A percentile compares a stretch with the other conserved stretches of the same genome.
phyloP scores from a whole-genome alignment of 768 basidiomycete species.

The Trametes sanguinea region DNA sequence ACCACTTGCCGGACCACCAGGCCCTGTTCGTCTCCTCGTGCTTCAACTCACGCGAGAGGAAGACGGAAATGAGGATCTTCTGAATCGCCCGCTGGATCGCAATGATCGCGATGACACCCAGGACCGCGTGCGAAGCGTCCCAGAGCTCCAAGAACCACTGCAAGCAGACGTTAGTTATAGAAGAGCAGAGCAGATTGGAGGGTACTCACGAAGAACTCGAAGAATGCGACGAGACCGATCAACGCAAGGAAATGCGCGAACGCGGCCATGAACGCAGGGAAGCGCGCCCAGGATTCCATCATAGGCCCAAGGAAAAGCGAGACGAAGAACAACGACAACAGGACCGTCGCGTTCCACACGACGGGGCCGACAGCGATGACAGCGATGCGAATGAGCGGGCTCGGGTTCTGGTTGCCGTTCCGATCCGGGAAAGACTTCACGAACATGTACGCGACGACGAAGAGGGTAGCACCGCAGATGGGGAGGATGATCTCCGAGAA shows the following conservation, averaged over 20 bases:
- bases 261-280: slow-evolving; percentile 91
- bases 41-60: slow-evolving; percentile 96
- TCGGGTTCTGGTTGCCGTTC: slow-evolving; percentile 67
- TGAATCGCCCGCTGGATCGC: slow-evolving; percentile 90
- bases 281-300: slow-evolving; percentile 81
- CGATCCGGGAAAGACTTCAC: slow-evolving; percentile 84
- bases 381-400: slow-evolving; percentile 85
- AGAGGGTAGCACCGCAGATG: slow-evolving; percentile 71
- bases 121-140: slow-evolving; percentile 94
- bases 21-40: slow-evolving; percentile 98
- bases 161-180: slow-evolving; percentile 24
- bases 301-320: slow-evolving; percentile 93
- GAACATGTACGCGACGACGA: slow-evolving; percentile 87
- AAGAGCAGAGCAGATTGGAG: slow-evolving; percentile 13
- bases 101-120: slow-evolving; percentile 88
- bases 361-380: slow-evolving; percentile 91
- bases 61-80: slow-evolving; percentile 92
- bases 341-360: slow-evolving; percentile 90
- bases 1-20: slow-evolving; percentile 99
- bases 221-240: slow-evolving; percentile 84
- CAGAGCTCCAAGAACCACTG: slow-evolving; percentile 97
- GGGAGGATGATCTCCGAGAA: slow-evolving; percentile 85
- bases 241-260: slow-evolving; percentile 83
- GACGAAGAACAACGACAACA: slow-evolving; percentile 83
- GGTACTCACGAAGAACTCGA: slow-evolving; percentile 88